phyloP scores from a whole-genome alignment of 768 basidiomycete species.

The Lentinula boryana region DNA sequence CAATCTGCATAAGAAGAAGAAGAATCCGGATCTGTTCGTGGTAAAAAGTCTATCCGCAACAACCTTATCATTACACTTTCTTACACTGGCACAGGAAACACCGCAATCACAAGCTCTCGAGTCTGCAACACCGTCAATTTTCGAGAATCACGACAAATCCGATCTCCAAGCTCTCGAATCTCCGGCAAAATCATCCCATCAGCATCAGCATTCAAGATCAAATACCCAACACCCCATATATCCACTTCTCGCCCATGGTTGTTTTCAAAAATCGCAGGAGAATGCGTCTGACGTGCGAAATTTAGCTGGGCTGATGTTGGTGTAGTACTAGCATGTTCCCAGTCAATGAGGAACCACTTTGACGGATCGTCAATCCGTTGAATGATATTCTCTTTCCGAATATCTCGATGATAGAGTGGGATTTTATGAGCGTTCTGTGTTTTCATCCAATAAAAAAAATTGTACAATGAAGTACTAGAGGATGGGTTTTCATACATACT shows the following conservation, averaged over 20 bases:
- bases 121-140: not conserved
- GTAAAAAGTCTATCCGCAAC: no score
- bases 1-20: no score
- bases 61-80: not conserved
- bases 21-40: no score
- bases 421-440: not conserved
- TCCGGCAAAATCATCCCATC: not conserved
- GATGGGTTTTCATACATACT: not conserved
- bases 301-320: conserved; percentile 12
- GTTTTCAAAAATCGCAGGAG: conserved; percentile 18
- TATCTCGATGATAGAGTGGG: not conserved
- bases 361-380: conserved; percentile 12
- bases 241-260: conserved; percentile 24
- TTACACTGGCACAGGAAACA: not conserved
- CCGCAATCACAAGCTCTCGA: not conserved
- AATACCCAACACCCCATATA: conserved; percentile 23
- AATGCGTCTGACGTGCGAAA: conserved; percentile 13
- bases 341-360: conserved; percentile 25
- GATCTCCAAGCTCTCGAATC: not conserved
- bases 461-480: not conserved
- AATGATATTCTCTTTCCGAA: conserved; percentile 14
- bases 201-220: conserved; percentile 1
- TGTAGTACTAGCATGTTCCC: conserved; percentile 20
- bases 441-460: not conserved
- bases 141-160: not conserved